Base-by-base conservation (phyloP, 2,329 filamentous ascomycete genomes). In the Colletotrichum coccodes region DNA sequence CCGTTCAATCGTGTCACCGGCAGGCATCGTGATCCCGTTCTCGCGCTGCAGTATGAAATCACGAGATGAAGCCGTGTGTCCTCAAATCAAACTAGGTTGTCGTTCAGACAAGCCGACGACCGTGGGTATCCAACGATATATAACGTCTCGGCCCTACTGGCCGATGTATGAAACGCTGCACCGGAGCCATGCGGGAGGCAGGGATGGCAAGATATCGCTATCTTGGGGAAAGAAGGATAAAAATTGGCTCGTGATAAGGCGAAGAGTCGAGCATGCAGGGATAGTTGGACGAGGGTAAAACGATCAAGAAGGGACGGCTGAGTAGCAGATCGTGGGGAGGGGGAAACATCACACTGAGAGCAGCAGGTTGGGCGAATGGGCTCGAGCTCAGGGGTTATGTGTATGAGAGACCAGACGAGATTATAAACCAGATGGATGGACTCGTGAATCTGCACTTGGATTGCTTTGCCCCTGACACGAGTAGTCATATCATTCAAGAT, bases 1-100 rank as follows among this genome's bases (percentile, higher is more conserved):
- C 74, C 82, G 79, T 60, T 81, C 80, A 49, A 77, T 71, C 57
- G 58, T 73, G 60, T 80, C 77, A 64, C 74, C 75, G 58, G 75
- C 73, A 59, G 78, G 72, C 71, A 79, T 79, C 18, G 56, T 75
- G 60, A 21, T 32, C 42, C 34, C 30, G 46, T 47, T 32, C 46
- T 63, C 44, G 30, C 50, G 28, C 42, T 52, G 49, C 36, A 38
- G 26, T 58, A 42, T 46, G 40, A 46, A 58, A 46, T 23, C 28
- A 36, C n/a, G 30, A n/a, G 21, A 46, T 36, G 28, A 58, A 44
- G n/a, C 38, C 26, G 40, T 21, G 26, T 16, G 49, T 42, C 28
- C 7, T 28, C 23, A 36, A 56, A n/a, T 18, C 26, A 30, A 26
- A 12, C 30, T 12, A 26, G 53, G 16, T 23, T 34, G 18, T 9